Base-by-base conservation (phyloP, 2,329 filamentous ascomycete genomes). In the Aspergillus intermedius region DNA sequence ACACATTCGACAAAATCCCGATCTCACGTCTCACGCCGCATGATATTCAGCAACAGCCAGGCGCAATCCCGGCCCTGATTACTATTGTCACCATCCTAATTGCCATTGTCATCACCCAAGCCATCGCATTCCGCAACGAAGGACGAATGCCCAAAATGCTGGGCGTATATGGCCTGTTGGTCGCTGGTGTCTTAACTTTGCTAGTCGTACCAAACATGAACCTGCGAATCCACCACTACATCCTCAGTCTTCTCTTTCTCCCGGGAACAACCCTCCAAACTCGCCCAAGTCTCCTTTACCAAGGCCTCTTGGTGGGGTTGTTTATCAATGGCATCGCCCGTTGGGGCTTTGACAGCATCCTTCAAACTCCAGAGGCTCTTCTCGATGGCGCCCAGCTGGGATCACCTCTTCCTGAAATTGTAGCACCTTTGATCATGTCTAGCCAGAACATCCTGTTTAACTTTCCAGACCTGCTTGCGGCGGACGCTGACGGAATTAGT, bases 181-280 rank as follows among this genome's bases (percentile, higher is more conserved):
- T 68, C 3, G 54, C 56, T 12, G 57, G 59, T 6, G 58, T 81
- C 1, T 56, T 79, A 0, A 55, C 72, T 22, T 66, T 82, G 23
- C 63, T 82, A n/a, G 68, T 75, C 1, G 66, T 82, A 2, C 80
- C 80, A 0, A 67, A 74, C 35, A 76, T 82, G 67, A 78, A 77
- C 51, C 70, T 83, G 17, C 75, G 80, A n/a, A 81, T 83, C 49
- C 80, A 83, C 55, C 80, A 83, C 57, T 83, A 83, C 58, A 81
- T 83, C 56, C 72, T 83, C 3, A 77, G 75, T 1, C 69, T 83
- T 0, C 66, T 83, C 3, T 70, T 83, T 2, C 67, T 83, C 0
- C 77, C 79, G 0, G 81, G 81, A 0, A 82, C 80, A 2, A 71
- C 73, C 0, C 72, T 83, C 55, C 80, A 82, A 54, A 83, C 78